Conservation (phyloP, 2,329 filamentous ascomycete genomes). For the Diaporthe caulivora region DNA sequence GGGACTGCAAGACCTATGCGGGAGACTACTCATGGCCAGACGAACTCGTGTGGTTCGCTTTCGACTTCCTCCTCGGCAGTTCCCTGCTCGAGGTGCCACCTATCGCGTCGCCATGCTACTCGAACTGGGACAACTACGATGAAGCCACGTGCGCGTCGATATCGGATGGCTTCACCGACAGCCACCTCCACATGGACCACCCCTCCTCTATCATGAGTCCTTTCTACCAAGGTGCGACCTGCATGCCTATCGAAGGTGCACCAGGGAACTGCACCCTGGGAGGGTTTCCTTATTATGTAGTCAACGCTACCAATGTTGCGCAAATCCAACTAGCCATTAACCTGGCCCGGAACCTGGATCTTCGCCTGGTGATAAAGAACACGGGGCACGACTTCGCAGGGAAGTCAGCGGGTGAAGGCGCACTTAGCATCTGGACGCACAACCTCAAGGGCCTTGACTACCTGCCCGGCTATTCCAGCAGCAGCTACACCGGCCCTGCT, state of each 20-base stretch:
- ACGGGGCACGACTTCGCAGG: conserved; percentile 64
- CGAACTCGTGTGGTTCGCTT: conserved; percentile 56
- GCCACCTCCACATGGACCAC: conserved; percentile 47
- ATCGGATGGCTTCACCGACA: conserved; percentile 49
- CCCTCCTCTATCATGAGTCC: conserved; percentile 36
- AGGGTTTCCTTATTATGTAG: conserved; percentile 56
- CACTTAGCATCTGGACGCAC: conserved; percentile 54
- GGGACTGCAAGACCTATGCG: conserved; percentile 51
- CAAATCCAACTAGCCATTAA: conserved; percentile 62
- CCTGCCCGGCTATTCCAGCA: conserved; percentile 45
- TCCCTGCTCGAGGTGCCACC: conserved; percentile 65
- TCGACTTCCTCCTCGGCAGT: conserved; percentile 66
- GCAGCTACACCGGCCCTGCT: conserved; percentile 58
- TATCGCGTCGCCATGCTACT: conserved; percentile 65
- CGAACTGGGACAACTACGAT: conserved; percentile 57
- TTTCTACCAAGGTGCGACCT: conserved; percentile 46
- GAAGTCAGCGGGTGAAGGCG: conserved; percentile 51
- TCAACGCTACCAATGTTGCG: conserved; percentile 54
- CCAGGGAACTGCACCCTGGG: conserved; percentile 53
- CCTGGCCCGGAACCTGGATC: conserved; percentile 58
- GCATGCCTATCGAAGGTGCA: conserved; percentile 45
- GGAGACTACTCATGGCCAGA: conserved; percentile 68
- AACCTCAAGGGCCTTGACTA: conserved; percentile 49
- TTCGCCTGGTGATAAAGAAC: conserved; percentile 64
- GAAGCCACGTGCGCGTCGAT: conserved; percentile 54